A percentile compares a stretch with the other conserved stretches of the same genome.
phyloP scores from a whole-genome alignment of 2,329 filamentous ascomycete genomes.

The Diaporthe sp. region DNA sequence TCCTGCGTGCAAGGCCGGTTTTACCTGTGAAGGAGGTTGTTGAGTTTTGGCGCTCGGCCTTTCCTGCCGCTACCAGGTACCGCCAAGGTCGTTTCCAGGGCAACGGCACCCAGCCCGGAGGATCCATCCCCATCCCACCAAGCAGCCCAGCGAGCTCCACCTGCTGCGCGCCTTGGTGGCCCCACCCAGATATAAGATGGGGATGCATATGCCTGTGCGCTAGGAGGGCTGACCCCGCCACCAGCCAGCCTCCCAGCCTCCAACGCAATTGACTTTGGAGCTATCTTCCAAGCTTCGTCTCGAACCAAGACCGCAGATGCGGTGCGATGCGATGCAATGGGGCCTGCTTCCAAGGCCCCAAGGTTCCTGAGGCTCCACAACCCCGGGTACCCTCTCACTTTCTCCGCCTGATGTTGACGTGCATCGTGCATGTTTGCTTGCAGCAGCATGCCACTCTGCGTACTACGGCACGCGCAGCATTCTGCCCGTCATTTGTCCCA shows the following conservation, averaged over 20 bases:
- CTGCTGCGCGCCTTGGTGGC: neutral
- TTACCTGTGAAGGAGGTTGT: conserved; percentile 2
- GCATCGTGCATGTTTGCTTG: conserved; percentile 21
- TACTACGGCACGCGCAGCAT: conserved; percentile 3
- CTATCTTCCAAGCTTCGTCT: conserved; percentile 28
- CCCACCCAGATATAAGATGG: conserved; percentile 5
- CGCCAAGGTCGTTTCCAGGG: conserved; percentile 21
- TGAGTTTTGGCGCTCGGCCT: conserved; percentile 22
- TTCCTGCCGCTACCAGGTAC: neutral
- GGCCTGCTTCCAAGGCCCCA: conserved; percentile 5
- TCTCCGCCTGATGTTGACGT: conserved; percentile 17
- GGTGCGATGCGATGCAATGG: neutral
- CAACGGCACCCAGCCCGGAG: conserved; percentile 15
- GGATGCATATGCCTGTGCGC: conserved; percentile 28
- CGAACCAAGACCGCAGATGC: conserved; percentile 9
- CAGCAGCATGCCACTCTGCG: conserved; percentile 7
- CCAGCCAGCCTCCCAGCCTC: conserved; percentile 16
- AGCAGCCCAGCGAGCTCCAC: conserved; percentile 8
- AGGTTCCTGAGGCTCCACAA: conserved; percentile 17
- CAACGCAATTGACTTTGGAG: conserved; percentile 18
- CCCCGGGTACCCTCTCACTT: neutral
- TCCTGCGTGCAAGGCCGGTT: conserved; percentile 16
- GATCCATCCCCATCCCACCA: conserved; percentile 16
- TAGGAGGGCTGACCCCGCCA: conserved; percentile 19
- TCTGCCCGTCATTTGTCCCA: neutral